Percentiles rank a stretch among this genome's conserved stretches.
Evolutionary conservation across 169 alveolate genomes (phyloP).

Genomic region (Eimeria tenella): DNA sequence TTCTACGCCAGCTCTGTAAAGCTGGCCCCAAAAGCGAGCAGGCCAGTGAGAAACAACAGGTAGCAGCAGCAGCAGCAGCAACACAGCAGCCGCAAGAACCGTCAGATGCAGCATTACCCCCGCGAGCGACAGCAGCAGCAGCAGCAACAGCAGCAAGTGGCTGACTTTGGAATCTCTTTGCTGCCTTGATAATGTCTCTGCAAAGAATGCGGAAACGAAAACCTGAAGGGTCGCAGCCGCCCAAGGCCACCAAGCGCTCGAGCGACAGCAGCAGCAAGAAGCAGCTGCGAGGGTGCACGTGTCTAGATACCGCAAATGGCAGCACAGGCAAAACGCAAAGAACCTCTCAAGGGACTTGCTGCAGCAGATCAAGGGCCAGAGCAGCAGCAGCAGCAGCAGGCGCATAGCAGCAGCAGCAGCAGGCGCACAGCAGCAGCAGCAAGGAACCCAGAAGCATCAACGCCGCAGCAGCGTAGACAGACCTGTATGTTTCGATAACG

Average conservation of each 20-base stretch:
- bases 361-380: background rate
- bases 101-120: background rate
- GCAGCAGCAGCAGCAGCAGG: background rate
- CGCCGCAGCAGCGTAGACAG: background rate
- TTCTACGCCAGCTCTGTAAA: too few relatives aligned
- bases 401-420: background rate
- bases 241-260: constrained; percentile 87
- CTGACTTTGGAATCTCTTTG: constrained; percentile 85
- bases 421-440: constrained; percentile 26
- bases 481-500: constrained; percentile 87
- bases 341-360: background rate
- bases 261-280: constrained; percentile 81
- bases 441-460: background rate
- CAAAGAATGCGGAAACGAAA: constrained; percentile 88
- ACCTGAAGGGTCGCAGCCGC: constrained; percentile 87
- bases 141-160: background rate
- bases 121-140: background rate
- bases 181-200: constrained; percentile 80
- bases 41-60: background rate
- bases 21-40: background rate
- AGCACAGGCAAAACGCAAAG: background rate
- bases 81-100: background rate
- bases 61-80: background rate
- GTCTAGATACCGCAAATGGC: background rate
- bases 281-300: constrained; percentile 33